These are phyloP conservation scores for Cadophora gregata DNA, from an alignment of 2,329 filamentous ascomycete genomes.

Conservation along the genomic window DNA sequence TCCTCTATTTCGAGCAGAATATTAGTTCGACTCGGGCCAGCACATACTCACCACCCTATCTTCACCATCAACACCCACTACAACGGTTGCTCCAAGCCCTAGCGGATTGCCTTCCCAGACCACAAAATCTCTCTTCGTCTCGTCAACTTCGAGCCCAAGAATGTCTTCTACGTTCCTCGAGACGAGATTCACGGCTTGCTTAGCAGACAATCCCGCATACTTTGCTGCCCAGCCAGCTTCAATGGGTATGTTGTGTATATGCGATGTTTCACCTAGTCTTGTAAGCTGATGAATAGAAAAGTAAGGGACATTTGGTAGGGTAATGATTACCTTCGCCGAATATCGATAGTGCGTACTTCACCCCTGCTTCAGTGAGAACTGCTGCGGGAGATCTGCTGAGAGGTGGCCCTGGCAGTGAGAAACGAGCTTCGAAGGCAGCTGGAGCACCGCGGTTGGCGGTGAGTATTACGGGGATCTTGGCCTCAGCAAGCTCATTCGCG, in stretches of 20 bases:
- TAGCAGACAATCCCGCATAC: slow-evolving; percentile 46
- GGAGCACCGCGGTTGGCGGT: slow-evolving; percentile 47
- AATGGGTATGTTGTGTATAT: slow-evolving; percentile 48
- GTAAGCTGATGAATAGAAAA: background rate
- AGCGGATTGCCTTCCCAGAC: slow-evolving; percentile 52
- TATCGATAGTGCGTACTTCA: slow-evolving; percentile 46
- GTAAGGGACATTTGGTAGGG: background rate
- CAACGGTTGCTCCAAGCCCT: slow-evolving; percentile 49
- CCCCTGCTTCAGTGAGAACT: slow-evolving; percentile 49
- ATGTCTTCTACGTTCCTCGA: slow-evolving; percentile 51
- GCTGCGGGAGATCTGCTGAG: slow-evolving; percentile 49
- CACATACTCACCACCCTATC: slow-evolving; percentile 44
- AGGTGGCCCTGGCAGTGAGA: slow-evolving; percentile 51
- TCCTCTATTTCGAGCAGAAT: background rate
- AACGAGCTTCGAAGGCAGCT: slow-evolving; percentile 46
- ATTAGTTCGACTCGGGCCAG: slow-evolving; percentile 42
- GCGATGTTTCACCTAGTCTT: slow-evolving; percentile 30
- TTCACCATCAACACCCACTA: slow-evolving; percentile 45
- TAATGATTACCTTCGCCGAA: slow-evolving; percentile 33
- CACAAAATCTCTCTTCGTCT: slow-evolving; percentile 49
- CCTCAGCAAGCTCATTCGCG: slow-evolving; percentile 48
- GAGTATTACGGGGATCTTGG: slow-evolving; percentile 52
- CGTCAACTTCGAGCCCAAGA: slow-evolving; percentile 43
- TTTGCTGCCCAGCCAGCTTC: slow-evolving; percentile 51
- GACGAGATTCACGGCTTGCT: slow-evolving; percentile 47